Base-by-base conservation (phyloP, 164 flowering plant genomes). In the Echeveria elegans region DNA sequence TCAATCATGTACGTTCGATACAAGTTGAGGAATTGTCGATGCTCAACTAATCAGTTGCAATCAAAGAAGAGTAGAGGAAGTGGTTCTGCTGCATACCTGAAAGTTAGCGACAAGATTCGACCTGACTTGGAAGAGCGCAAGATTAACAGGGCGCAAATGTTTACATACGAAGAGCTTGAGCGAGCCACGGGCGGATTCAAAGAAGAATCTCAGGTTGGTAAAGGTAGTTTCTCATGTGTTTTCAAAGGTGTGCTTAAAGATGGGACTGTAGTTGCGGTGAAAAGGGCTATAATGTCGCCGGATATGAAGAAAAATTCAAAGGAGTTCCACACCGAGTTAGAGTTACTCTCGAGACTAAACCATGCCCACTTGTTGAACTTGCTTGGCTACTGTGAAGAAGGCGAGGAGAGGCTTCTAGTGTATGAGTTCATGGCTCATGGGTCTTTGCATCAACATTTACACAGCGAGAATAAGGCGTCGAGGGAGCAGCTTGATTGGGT, bases 381-480 rank as follows among this genome's bases (percentile, higher is more conserved):
- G 70, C 87, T 91, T 4, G 99, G 99, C 56, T 91, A 91, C 68
- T 94, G 99, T 62, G 99, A 94, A 78, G 97, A 94, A 80, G 96
- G 90, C 6, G 85, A 85, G 30, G 90, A 94, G 68, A 77, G 97
- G 81, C 96, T 91, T 69, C 79, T 94, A 36, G 98, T 94, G n/a
- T 94, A 94, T 26, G 98, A 94, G 81, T 94, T 80, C 79, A 94
- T 94, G 98, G 97, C 97, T 30, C 85, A 94, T 77, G 98, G 98
- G 0, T 91, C 98, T 7, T 66, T 91, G 69, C 93, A 94, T 66
- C 87, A 94, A 64, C 98, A 88, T 73, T 88, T 94, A 60, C 98
- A 91, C 64, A 85, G 89, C n/a, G 83, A 83, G 80, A 79, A 81
- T 77, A 78, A 73, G 16, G 77, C 82, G 45, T 58, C 76, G 41